These are phyloP conservation scores for Solanum chmielewskii DNA, from an alignment of 257 asterid genomes.

Conservation along the genomic window DNA sequence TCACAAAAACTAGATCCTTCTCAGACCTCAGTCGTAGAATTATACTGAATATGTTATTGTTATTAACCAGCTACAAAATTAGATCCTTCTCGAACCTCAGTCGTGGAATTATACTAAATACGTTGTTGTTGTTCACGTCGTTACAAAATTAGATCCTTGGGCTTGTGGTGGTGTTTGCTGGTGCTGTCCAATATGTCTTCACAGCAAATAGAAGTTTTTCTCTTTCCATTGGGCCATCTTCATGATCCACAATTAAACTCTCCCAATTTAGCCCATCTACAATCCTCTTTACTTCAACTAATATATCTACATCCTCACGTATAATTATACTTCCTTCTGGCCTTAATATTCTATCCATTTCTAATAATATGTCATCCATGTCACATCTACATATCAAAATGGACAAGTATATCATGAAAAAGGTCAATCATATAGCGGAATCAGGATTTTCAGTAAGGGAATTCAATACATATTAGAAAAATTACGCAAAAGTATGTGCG, in stretches of 20 bases:
- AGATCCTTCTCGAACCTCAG: not conserved
- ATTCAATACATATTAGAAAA: not conserved
- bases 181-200: slow-evolving; percentile 68
- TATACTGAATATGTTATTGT: not conserved
- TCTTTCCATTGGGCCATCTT: slow-evolving; percentile 68
- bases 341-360: slow-evolving; percentile 68
- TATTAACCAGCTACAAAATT: not conserved
- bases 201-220: slow-evolving; percentile 71
- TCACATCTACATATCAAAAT: slow-evolving; percentile 38
- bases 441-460: not conserved
- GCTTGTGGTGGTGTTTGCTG: slow-evolving; percentile 6
- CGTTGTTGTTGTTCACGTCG: not conserved
- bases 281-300: slow-evolving; percentile 58
- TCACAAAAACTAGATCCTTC: not conserved
- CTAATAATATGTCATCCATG: slow-evolving; percentile 64
- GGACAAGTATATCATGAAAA: not conserved
- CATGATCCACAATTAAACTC: slow-evolving; percentile 68
- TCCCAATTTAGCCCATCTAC: slow-evolving; percentile 71
- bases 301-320: slow-evolving; percentile 58
- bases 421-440: not conserved
- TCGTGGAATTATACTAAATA: not conserved
- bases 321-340: slow-evolving; percentile 78
- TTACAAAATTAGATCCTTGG: not conserved
- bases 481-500: not conserved
- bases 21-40: not conserved